A percentile compares a stretch with the other conserved stretches of the same genome.
Conservation (phyloP, 495 filamentous ascomycete genomes). For the Pyrenula massariospora region DNA sequence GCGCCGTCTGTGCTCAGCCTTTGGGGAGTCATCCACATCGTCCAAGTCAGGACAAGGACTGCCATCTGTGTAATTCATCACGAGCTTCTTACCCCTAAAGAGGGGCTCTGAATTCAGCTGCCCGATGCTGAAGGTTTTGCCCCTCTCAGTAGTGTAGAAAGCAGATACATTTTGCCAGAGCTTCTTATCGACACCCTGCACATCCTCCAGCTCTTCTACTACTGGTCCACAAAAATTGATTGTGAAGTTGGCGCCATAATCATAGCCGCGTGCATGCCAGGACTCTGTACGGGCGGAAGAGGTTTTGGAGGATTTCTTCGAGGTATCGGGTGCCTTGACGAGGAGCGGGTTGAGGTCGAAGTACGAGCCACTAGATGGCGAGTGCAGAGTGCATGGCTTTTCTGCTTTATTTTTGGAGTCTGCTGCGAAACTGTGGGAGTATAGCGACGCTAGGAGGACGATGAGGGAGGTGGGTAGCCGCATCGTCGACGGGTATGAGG, state of each 20-base stretch:
- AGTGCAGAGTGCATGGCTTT: slow-evolving; percentile 70
- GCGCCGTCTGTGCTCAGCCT: slow-evolving; percentile 11
- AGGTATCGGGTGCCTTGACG: slow-evolving; percentile 42
- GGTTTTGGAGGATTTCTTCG: slow-evolving; percentile 27
- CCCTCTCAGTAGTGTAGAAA: slow-evolving; percentile 58
- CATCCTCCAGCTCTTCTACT: slow-evolving; percentile 60
- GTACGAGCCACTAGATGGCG: slow-evolving; percentile 62
- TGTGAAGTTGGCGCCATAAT: slow-evolving; percentile 85
- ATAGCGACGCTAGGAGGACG: slow-evolving; percentile 17
- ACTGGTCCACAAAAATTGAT: slow-evolving; percentile 88
- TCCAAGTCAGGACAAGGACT: slow-evolving; percentile 54
- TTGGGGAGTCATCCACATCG: slow-evolving; percentile 9
- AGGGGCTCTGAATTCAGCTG: slow-evolving; percentile 53
- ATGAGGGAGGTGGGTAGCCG: slow-evolving; percentile 13
- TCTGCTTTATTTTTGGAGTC: slow-evolving; percentile 19
- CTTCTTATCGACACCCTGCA: slow-evolving; percentile 52
- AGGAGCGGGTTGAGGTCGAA: slow-evolving; percentile 75
- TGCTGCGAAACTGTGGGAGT: slow-evolving; percentile 17
- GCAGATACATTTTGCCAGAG: slow-evolving; percentile 78
- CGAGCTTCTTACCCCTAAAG: slow-evolving; percentile 79
- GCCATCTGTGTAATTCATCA: slow-evolving; percentile 83
- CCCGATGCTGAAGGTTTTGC: slow-evolving; percentile 76
- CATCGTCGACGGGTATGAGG: neutral
- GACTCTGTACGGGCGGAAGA: slow-evolving; percentile 50
- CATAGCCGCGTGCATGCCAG: slow-evolving; percentile 74